phyloP scores from a whole-genome alignment of 495 filamentous ascomycete species.

The Apodospora peruviana region DNA sequence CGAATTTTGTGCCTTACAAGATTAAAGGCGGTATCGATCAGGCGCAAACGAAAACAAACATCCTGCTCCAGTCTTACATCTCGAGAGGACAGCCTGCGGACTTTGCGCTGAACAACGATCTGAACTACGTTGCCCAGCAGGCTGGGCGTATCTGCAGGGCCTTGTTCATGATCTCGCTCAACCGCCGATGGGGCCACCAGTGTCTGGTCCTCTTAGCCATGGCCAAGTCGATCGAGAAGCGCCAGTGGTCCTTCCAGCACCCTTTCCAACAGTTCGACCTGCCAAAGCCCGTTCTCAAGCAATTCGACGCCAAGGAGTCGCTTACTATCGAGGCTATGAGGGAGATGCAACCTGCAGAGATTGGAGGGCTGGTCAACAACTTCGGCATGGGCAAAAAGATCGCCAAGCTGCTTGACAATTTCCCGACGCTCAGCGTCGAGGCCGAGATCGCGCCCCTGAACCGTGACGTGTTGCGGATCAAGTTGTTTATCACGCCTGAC shows the following conservation, averaged over 20 bases:
- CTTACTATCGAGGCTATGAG: slow-evolving; percentile 72
- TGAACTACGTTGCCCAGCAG: slow-evolving; percentile 92
- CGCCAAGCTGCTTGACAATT: slow-evolving; percentile 75
- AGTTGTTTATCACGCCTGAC: slow-evolving; percentile 77
- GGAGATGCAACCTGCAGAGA: slow-evolving; percentile 89
- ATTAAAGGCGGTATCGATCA: slow-evolving; percentile 70
- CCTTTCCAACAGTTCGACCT: slow-evolving; percentile 94
- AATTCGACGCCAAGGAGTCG: slow-evolving; percentile 73
- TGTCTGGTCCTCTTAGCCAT: slow-evolving; percentile 83
- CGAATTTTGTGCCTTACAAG: slow-evolving; percentile 64
- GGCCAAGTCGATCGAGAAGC: slow-evolving; percentile 94
- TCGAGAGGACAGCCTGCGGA: slow-evolving; percentile 84
- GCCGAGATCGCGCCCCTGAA: slow-evolving; percentile 94
- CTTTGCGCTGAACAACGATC: slow-evolving; percentile 86
- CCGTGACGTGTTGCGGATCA: slow-evolving; percentile 84
- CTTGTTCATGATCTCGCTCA: slow-evolving; percentile 95
- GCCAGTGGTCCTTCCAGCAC: slow-evolving; percentile 90
- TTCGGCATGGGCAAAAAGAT: slow-evolving; percentile 76
- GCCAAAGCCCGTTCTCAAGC: slow-evolving; percentile 71
- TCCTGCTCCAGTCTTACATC: slow-evolving; percentile 89
- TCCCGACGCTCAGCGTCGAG: slow-evolving; percentile 85
- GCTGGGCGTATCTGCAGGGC: slow-evolving; percentile 89
- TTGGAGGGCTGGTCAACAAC: slow-evolving; percentile 90
- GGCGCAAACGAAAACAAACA: slow-evolving; percentile 88
- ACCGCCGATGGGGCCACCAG: slow-evolving; percentile 89